These are phyloP conservation scores for Tremella yokohamensis DNA, from an alignment of 768 basidiomycete genomes.

Conservation along the genomic window DNA sequence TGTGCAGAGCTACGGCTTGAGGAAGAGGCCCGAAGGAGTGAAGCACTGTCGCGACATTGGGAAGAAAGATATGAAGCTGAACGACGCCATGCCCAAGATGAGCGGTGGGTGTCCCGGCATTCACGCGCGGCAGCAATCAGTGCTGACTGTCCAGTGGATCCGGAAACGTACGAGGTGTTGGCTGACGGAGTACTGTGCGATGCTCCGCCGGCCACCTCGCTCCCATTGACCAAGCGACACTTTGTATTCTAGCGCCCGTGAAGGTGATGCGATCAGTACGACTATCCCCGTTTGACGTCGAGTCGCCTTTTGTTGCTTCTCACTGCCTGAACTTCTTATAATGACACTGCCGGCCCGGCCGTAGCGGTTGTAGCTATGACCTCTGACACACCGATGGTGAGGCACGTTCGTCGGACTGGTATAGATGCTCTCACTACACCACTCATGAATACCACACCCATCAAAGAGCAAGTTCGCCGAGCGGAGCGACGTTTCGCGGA, in stretches of 20 bases:
- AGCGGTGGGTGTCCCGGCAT: constrained; percentile 42
- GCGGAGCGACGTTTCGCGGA: no score
- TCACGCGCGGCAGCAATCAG: not conserved
- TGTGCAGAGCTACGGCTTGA: constrained; percentile 65
- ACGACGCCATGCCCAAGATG: constrained; percentile 75
- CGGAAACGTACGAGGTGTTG: constrained; percentile 82
- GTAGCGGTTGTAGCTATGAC: no score
- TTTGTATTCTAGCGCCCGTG: constrained; percentile 63
- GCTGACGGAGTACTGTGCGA: constrained; percentile 76
- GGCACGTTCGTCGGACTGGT: no score
- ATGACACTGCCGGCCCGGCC: no score
- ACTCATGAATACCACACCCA: no score
- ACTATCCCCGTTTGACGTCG: no score
- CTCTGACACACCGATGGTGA: no score
- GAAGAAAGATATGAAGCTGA: constrained; percentile 94
- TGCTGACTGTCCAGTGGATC: constrained; percentile 61
- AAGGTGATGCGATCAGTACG: no score
- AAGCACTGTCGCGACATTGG: constrained; percentile 66
- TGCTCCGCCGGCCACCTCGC: constrained; percentile 65
- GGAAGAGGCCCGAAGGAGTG: constrained; percentile 72
- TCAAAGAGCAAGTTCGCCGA: no score
- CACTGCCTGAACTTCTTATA: no score
- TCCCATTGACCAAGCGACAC: constrained; percentile 70
- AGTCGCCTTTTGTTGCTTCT: no score
- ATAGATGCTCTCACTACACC: no score